Evolutionary conservation across 2,329 filamentous ascomycete species (phyloP), one percentile per base, ranked within the genome.

Genomic region (Microthyrium microscopicum): DNA sequence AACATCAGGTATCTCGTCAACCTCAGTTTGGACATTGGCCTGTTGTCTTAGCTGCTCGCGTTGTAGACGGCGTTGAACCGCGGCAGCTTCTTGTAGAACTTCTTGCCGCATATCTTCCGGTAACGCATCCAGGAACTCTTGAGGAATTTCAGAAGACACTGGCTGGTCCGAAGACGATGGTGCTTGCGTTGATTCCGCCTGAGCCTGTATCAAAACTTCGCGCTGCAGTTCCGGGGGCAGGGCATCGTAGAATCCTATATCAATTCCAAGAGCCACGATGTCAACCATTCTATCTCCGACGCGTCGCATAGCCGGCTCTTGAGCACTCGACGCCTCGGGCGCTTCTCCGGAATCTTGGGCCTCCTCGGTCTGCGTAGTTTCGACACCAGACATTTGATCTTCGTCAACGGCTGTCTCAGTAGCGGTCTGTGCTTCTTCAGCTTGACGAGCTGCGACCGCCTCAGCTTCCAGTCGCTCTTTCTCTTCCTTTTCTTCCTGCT

Each of bases 211-310:
- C 42, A 98, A 81, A 31, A 98, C 89, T 51, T 98, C 89, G 53
- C 95, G 87, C 29, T 89, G 71, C 49, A 95, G 75, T 40, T 98
- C 91, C 45, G 98, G 89, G 0, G 89, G 89, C n/a, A 98, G 61
- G n/a, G 87, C 91, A 38, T 89, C 82, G 5, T 98, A 70, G 54
- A 94, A 98, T 36, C 92, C 85, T 12, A 79, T 71, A 50, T 98
- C 89, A 45, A 98, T 95, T 31, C 87, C 85, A 40, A 98, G 67
- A 39, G 82, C 81, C 0, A 89, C 98, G 31, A 98, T 89, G 52
- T 98, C 89, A 34, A 92, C 71, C 46, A 89, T 75, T 41, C 80
- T 78, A 18, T 85, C 87, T 39, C 85, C 67, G 34, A 98, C 84
- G 20, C 92, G 68, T 30, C 85, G 77, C 40, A 48, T 45, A 11